Conservation (phyloP, 2,329 filamentous ascomycete genomes). For the Passalora sequoiae region DNA sequence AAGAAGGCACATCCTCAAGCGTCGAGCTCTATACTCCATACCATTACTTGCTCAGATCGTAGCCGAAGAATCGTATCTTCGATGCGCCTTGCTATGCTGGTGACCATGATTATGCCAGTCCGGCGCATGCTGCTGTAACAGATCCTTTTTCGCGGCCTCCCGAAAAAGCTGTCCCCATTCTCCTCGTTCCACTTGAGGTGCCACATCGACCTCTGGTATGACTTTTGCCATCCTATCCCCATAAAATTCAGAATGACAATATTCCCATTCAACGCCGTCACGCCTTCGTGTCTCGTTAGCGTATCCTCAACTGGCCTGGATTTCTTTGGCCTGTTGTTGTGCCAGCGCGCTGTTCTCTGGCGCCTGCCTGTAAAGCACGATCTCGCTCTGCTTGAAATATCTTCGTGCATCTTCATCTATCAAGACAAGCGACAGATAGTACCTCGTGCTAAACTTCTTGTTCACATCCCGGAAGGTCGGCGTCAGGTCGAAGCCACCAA, state of each 20-base stretch:
- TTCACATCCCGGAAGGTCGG: conserved; percentile 99
- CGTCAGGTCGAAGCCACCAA: conserved; percentile 94
- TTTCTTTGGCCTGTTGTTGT: conserved; percentile 44
- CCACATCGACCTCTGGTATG: neutral
- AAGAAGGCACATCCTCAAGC: no score
- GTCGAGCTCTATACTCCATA: neutral
- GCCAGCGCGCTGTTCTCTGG: conserved; percentile 48
- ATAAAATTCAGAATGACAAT: conserved; percentile 2
- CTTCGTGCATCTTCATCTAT: conserved; percentile 71
- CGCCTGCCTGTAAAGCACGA: conserved; percentile 84
- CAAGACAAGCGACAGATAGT: conserved; percentile 85
- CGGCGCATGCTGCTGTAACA: conserved; percentile 7
- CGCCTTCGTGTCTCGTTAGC: conserved; percentile 30
- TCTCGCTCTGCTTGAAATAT: conserved; percentile 99
- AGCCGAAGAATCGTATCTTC: neutral
- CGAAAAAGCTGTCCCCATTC: conserved; percentile 14
- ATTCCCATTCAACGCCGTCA: conserved; percentile 13
- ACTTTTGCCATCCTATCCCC: neutral
- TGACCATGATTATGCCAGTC: neutral
- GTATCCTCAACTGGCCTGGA: conserved; percentile 33
- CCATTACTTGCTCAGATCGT: neutral
- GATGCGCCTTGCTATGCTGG: conserved; percentile 1
- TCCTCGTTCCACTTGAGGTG: conserved; percentile 7
- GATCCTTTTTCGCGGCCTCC: conserved; percentile 15
- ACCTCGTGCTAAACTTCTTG: conserved; percentile 98